These are phyloP conservation scores for Pyrenophora tritici-repentis DNA, from an alignment of 2,329 filamentous ascomycete species.

Conservation along the genomic window DNA sequence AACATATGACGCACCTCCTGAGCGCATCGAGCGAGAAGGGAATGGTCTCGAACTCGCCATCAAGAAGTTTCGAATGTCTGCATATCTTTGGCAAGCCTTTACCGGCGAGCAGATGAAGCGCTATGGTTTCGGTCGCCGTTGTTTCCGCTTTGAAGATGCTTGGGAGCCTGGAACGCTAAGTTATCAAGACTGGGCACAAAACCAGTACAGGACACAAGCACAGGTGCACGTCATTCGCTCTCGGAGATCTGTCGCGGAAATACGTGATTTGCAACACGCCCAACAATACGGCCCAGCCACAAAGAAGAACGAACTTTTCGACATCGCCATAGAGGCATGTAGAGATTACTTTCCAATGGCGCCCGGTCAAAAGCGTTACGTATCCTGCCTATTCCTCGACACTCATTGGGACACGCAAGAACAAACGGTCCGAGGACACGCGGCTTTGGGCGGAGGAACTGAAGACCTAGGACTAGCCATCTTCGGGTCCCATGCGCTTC, in stretches of 20 bases:
- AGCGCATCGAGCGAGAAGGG: conserved; percentile 76
- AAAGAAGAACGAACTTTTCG: conserved; percentile 74
- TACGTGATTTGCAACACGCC: conserved; percentile 75
- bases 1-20: conserved; percentile 81
- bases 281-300: conserved; percentile 75
- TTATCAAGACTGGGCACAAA: conserved; percentile 70
- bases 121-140: conserved; percentile 81
- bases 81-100: conserved; percentile 96
- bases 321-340: conserved; percentile 77
- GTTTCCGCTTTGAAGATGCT: conserved; percentile 91
- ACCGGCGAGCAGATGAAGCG: conserved; percentile 96
- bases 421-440: conserved; percentile 77
- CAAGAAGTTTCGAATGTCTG: conserved; percentile 90
- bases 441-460: conserved; percentile 75
- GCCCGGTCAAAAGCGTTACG: conserved; percentile 82
- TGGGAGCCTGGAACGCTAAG: conserved; percentile 86
- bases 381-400: conserved; percentile 85
- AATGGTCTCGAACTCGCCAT: conserved; percentile 81
- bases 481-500: conserved; percentile 89
- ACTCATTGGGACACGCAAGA: conserved; percentile 79
- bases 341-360: conserved; percentile 74
- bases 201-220: conserved; percentile 84
- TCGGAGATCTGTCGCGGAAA: conserved; percentile 82
- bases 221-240: conserved; percentile 84
- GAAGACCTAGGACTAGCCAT: conserved; percentile 82